Evolutionary conservation across 75 land plant genomes (phyloP).

Genomic region (Isoetes taiwanensis): DNA sequence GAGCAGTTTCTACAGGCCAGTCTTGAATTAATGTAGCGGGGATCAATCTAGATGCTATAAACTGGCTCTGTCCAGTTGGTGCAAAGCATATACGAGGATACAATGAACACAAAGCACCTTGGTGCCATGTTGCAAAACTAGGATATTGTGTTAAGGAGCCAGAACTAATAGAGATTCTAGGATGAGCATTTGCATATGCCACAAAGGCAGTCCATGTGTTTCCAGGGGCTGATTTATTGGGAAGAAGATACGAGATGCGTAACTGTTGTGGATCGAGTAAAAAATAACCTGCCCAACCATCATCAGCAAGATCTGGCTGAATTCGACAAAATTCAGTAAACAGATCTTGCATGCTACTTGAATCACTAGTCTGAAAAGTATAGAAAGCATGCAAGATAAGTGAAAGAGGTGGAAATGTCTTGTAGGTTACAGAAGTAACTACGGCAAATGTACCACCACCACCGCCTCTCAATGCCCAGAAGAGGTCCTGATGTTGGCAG

Average conservation of each 20-base stretch:
- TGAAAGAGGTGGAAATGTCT: background rate
- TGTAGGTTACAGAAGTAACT: background rate
- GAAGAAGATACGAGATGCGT: no score
- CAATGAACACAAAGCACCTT: background rate
- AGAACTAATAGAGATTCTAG: background rate
- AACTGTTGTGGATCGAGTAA: no score
- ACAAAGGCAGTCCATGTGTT: background rate
- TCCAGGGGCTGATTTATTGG: no score
- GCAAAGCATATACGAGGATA: background rate
- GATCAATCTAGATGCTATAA: background rate
- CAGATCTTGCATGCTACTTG: background rate
- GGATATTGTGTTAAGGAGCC: background rate
- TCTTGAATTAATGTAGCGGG: background rate
- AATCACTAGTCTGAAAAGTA: background rate
- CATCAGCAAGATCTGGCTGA: background rate
- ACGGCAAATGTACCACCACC: constrained; percentile 5
- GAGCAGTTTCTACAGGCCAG: background rate
- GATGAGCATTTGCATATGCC: background rate
- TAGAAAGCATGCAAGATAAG: background rate
- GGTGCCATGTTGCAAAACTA: background rate
- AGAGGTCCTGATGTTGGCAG: background rate
- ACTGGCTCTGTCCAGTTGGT: background rate
- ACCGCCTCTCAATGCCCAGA: constrained; percentile 1
- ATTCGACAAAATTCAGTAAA: background rate
- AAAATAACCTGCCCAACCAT: constrained; percentile 5